Evolutionary conservation across 768 basidiomycete genomes (phyloP).

Genomic region (Mycena kentingensis): DNA sequence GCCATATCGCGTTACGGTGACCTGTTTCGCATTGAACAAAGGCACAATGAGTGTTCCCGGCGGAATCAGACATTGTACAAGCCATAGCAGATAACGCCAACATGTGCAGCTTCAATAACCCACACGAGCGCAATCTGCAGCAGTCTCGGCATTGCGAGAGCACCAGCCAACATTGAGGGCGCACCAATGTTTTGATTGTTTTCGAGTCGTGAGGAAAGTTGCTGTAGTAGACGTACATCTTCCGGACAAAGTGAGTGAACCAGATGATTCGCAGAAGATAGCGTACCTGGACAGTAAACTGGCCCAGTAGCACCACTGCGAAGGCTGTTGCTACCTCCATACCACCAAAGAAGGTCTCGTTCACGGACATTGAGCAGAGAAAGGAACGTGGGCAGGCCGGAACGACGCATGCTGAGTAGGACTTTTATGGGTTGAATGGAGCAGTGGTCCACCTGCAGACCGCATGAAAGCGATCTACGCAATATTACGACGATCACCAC

Average conservation of each 20-base stretch:
- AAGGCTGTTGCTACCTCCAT: constrained; percentile 15
- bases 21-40: no score
- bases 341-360: constrained; percentile 9
- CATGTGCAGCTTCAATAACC: constrained; percentile 13
- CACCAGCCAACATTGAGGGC: neutral
- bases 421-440: neutral
- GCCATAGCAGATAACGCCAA: constrained; percentile 15
- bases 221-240: constrained; percentile 21
- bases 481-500: no score
- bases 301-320: constrained; percentile 15
- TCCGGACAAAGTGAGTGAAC: neutral
- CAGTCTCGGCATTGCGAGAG: neutral
- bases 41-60: no score
- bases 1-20: constrained; percentile 18
- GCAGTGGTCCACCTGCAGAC: neutral
- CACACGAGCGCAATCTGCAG: constrained; percentile 15
- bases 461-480: no score
- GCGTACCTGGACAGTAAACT: constrained; percentile 19
- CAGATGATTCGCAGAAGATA: neutral
- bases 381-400: neutral
- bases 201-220: constrained; percentile 19
- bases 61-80: constrained; percentile 17
- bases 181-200: constrained; percentile 12
- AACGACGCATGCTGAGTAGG: neutral
- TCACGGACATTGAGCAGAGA: no score